These are phyloP conservation scores for Acanthamoeba royreba DNA, from an alignment of 208 protist species.

Conservation along the genomic window DNA sequence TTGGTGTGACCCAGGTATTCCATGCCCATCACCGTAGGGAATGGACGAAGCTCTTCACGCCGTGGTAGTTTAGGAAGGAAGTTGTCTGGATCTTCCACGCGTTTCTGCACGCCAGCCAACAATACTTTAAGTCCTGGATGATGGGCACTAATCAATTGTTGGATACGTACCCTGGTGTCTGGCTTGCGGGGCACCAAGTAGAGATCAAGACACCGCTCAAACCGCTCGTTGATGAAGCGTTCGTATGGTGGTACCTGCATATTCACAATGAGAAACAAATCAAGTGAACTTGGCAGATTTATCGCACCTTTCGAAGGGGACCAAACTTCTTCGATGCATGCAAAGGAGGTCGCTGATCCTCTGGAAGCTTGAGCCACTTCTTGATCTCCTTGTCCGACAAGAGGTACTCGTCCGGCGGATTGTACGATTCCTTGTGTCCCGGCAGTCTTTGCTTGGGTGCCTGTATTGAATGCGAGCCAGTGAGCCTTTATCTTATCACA, in stretches of 20 bases:
- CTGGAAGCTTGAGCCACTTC: conserved; percentile 86
- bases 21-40: conserved; percentile 93
- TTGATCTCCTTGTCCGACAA: conserved; percentile 87
- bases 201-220: conserved; percentile 98
- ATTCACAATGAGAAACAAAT: conserved; percentile 58
- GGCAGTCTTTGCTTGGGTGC: conserved; percentile 10
- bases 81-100: conserved; percentile 84
- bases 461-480: background rate
- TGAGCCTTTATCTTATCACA: background rate
- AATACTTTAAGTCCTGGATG: background rate
- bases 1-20: conserved; percentile 94
- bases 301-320: background rate
- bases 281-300: background rate
- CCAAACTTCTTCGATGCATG: conserved; percentile 80
- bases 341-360: conserved; percentile 90
- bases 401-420: conserved; percentile 97
- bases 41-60: conserved; percentile 97
- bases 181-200: conserved; percentile 93
- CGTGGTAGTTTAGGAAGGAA: conserved; percentile 97
- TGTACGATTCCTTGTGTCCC: conserved; percentile 89
- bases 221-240: conserved; percentile 95
- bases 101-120: background rate
- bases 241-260: conserved; percentile 93
- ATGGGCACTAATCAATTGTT: background rate
- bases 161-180: conserved; percentile 75